Evolutionary conservation across 78 protist species (phyloP), one percentile per base, ranked within the genome.

Genomic region (Dictyostelium brefeldianum): DNA sequence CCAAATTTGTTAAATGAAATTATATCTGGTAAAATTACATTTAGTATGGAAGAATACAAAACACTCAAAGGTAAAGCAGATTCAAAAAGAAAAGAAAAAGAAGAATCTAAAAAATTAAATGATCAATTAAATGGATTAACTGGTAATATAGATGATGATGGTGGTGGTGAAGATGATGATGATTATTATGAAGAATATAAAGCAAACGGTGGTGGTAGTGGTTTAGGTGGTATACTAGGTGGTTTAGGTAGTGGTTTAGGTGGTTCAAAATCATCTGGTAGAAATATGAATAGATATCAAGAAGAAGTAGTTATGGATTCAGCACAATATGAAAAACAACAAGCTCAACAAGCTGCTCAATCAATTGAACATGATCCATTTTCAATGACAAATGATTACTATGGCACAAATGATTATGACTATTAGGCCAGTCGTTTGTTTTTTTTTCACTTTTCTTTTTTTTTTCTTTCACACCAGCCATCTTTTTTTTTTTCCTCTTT

Each of bases 291-390:
- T n/a, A 18, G 27, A 17, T 56, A 78, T 18, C 83, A 78, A 31
- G 82, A 84, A 20, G 91, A 84, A 36, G 65, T 84, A 8, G 78
- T 84, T 50, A 74, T 87, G 10, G 93, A 87, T 53, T 1, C 27
- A 5, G 27, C 6, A 9, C 74, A 57, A 12, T 70, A 85, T 9
- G 74, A 87, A 62, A 25, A 48, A 71, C 79, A 71, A 71, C 81
- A 69, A 56, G 27, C 51, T 27, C 83, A 82, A 70, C 71, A 70
- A 57, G 17, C 31, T 22, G 43, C 73, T 9, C 56, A 47, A 53
- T 81, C 70, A 56, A 29, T 29, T 48, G 9, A 27, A 10, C 50
- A 54, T 53, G 91, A 84, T 47, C 78, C 36, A 65, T 84, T 27
- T 56, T 11, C 51, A 27, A 71, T 84, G 31, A 51, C 46, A n/a